Percentiles rank a stretch among this genome's conserved stretches.
Conservation (phyloP, 768 basidiomycete genomes). For the Termitomyces eurrhizus region DNA sequence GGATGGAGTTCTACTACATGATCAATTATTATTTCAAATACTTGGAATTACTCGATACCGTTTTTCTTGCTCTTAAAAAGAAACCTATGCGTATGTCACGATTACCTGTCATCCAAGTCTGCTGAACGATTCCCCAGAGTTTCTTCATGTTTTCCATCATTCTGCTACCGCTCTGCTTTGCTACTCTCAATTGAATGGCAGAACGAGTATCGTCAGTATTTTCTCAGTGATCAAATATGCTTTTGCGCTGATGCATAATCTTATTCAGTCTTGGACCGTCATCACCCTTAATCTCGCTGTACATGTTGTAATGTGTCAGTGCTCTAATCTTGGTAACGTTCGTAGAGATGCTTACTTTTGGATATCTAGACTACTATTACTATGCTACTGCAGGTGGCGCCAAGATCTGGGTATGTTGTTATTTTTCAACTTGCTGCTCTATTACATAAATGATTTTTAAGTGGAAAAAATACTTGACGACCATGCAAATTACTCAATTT, state of each 20-base stretch:
- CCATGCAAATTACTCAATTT: constrained; percentile 96
- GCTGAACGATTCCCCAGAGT: constrained; percentile 48
- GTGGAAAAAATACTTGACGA: constrained; percentile 99
- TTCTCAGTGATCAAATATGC: background rate
- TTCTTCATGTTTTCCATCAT: constrained; percentile 99
- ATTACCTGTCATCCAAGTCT: background rate
- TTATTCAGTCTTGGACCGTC: constrained; percentile 81
- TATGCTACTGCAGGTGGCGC: constrained; percentile 97
- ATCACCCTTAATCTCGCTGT: constrained; percentile 88
- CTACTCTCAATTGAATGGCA: constrained; percentile 91
- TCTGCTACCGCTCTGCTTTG: constrained; percentile 95
- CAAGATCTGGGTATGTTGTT: constrained; percentile 80
- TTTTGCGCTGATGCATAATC: constrained; percentile 9
- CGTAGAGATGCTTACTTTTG: constrained; percentile 1
- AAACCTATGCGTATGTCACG: constrained; percentile 80
- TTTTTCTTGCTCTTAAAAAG: constrained; percentile 98
- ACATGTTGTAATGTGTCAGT: constrained; percentile 97
- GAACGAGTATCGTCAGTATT: constrained; percentile 81
- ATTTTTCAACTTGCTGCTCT: too few species aligned
- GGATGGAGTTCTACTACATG: constrained; percentile 95
- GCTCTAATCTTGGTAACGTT: background rate
- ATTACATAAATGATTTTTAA: constrained; percentile 32
- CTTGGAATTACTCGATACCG: constrained; percentile 92
- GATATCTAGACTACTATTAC: constrained; percentile 88
- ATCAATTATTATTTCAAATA: constrained; percentile 99